Percentiles rank a stretch among this genome's conserved stretches.
phyloP scores from a whole-genome alignment of 1,284 basidiomycete genomes.

The Cutaneotrichosporon cutaneum region DNA sequence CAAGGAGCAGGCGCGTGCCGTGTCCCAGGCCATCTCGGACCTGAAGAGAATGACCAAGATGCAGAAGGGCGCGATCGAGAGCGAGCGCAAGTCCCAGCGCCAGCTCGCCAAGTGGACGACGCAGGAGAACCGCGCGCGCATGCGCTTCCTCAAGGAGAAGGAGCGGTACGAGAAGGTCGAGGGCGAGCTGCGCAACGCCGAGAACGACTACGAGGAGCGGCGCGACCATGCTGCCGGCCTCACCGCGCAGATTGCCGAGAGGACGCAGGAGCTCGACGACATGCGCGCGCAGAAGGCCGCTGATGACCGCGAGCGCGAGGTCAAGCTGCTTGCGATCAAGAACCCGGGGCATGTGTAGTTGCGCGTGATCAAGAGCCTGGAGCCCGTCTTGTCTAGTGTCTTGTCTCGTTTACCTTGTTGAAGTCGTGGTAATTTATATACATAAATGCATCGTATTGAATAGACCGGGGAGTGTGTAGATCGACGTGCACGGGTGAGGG shows the following conservation, averaged over 20 bases:
- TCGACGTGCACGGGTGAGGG: not conserved
- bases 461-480: not conserved
- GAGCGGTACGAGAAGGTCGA: slow-evolving; percentile 52
- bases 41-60: slow-evolving; percentile 49
- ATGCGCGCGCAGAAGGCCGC: slow-evolving; percentile 54
- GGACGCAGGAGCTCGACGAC: slow-evolving; percentile 54
- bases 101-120: slow-evolving; percentile 51
- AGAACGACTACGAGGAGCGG: slow-evolving; percentile 53
- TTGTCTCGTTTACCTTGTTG: not conserved
- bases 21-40: slow-evolving; percentile 51
- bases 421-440: not conserved
- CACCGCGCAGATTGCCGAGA: slow-evolving; percentile 47
- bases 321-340: slow-evolving; percentile 52
- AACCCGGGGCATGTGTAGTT: slow-evolving; percentile 50
- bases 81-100: slow-evolving; percentile 52
- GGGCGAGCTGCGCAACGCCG: slow-evolving; percentile 48
- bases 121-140: slow-evolving; percentile 53
- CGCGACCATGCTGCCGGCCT: slow-evolving; percentile 48
- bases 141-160: slow-evolving; percentile 53
- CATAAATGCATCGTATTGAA: not conserved
- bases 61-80: slow-evolving; percentile 48
- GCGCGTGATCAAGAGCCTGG: slow-evolving; percentile 51
- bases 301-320: slow-evolving; percentile 55
- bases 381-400: slow-evolving; percentile 35
- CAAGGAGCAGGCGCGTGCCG: slow-evolving; percentile 46